These are phyloP conservation scores for Ciborinia camelliae DNA, from an alignment of 2,329 filamentous ascomycete species.

Conservation along the genomic window DNA sequence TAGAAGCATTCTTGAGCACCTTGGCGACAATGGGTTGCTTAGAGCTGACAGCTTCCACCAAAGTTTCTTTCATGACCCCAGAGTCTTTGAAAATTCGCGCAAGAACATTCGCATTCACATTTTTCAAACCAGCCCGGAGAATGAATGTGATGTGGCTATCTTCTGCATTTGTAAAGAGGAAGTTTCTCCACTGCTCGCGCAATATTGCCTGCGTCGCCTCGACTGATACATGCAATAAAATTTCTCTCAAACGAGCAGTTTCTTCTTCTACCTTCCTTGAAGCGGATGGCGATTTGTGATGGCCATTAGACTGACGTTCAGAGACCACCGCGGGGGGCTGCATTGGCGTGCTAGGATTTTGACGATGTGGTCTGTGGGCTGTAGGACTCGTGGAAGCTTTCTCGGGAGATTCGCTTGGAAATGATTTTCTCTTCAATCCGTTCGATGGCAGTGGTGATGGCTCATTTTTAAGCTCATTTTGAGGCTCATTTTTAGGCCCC, in stretches of 20 bases:
- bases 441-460: background rate
- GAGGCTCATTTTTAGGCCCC: too few species aligned
- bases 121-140: slow-evolving; percentile 32
- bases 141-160: slow-evolving; percentile 32
- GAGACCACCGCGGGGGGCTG: background rate
- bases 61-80: slow-evolving; percentile 23
- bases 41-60: slow-evolving; percentile 22
- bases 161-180: slow-evolving; percentile 28
- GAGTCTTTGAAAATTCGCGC: slow-evolving; percentile 29
- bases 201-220: slow-evolving; percentile 28
- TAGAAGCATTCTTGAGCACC: slow-evolving; percentile 23
- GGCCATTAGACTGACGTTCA: background rate
- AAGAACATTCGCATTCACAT: slow-evolving; percentile 26
- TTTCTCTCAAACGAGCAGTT: slow-evolving; percentile 24
- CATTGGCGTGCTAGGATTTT: background rate
- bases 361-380: background rate
- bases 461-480: too few species aligned
- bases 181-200: slow-evolving; percentile 27
- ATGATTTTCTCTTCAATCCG: background rate
- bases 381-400: background rate
- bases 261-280: slow-evolving; percentile 24
- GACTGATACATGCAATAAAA: slow-evolving; percentile 26
- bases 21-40: slow-evolving; percentile 24
- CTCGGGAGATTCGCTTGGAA: background rate
- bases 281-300: background rate